These are phyloP conservation scores for Inonotus obliquus DNA, from an alignment of 1,284 basidiomycete species.

Conservation along the genomic window DNA sequence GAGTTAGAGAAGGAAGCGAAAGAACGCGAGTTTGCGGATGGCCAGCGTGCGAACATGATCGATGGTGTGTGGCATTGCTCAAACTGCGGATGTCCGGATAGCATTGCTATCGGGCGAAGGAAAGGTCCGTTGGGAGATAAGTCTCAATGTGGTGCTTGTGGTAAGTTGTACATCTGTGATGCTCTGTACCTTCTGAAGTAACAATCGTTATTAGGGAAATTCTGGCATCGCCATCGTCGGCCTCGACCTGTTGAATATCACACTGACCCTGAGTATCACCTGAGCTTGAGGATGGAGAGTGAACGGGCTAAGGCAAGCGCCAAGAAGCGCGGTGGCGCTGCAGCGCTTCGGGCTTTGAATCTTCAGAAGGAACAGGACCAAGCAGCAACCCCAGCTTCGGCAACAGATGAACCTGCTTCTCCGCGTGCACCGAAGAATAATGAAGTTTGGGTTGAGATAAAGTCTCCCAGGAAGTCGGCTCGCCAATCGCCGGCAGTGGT, in stretches of 20 bases:
- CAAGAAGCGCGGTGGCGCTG: constrained; percentile 52
- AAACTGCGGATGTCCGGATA: constrained; percentile 86
- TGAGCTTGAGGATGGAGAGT: constrained; percentile 48
- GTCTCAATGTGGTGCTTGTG: constrained; percentile 87
- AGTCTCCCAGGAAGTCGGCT: constrained; percentile 20
- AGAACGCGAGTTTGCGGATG: constrained; percentile 74
- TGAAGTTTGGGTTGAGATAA: constrained; percentile 33
- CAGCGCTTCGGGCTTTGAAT: constrained; percentile 38
- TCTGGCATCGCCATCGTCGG: constrained; percentile 76
- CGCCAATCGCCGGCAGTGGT: constrained; percentile 28
- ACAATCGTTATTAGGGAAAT: constrained; percentile 58
- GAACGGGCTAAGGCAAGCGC: constrained; percentile 46
- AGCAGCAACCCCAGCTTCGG: constrained; percentile 12
- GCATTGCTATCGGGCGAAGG: constrained; percentile 74
- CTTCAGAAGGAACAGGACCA: constrained; percentile 1
- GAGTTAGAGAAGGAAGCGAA: constrained; percentile 76
- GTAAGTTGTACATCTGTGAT: constrained; percentile 42
- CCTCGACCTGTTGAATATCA: constrained; percentile 78
- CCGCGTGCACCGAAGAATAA: constrained; percentile 38
- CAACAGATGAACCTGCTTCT: constrained; percentile 42
- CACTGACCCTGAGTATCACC: constrained; percentile 65
- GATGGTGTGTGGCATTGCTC: constrained; percentile 90
- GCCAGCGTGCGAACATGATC: constrained; percentile 77
- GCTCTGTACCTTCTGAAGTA: constrained; percentile 2
- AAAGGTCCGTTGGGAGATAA: constrained; percentile 90